These are phyloP conservation scores for Antitrichia curtipendula DNA, from an alignment of 225 moss, liverwort and hornwort genomes.

Conservation along the genomic window DNA sequence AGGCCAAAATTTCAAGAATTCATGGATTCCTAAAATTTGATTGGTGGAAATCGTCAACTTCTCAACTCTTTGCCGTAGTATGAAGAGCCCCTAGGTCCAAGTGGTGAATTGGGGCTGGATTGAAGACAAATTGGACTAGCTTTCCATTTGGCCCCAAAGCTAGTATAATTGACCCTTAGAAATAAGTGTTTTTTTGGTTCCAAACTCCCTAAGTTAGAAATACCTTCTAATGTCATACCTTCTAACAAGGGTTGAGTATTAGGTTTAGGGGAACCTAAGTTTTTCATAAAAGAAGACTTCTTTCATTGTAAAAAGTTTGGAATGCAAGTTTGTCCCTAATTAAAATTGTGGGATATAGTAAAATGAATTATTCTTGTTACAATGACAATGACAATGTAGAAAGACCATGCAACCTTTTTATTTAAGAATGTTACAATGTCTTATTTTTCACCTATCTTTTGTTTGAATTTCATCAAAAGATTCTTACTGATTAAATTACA, in stretches of 20 bases:
- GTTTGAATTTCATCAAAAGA: background rate
- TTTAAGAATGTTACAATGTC: background rate
- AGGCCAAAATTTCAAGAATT: too few species aligned
- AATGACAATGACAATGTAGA: background rate
- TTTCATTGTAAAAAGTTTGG: background rate
- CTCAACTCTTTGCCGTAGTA: too few species aligned
- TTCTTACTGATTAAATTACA: background rate
- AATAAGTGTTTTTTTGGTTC: background rate
- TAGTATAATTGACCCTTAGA: too few species aligned
- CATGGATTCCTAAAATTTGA: too few species aligned
- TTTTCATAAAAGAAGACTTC: background rate
- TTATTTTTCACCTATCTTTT: background rate
- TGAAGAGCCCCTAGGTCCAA: too few species aligned
- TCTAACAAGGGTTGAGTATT: too few species aligned
- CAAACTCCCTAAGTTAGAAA: background rate
- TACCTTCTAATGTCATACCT: background rate
- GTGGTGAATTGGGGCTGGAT: too few species aligned
- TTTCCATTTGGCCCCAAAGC: too few species aligned
- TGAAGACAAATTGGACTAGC: too few species aligned
- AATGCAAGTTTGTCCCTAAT: background rate
- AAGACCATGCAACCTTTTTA: background rate
- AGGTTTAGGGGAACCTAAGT: accelerated
- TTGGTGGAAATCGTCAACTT: too few species aligned
- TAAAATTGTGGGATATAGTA: background rate
- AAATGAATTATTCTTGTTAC: background rate